Evolutionary conservation across 2,329 filamentous ascomycete species (phyloP), one percentile per base, ranked within the genome.

Genomic region (Phoma sp.): DNA sequence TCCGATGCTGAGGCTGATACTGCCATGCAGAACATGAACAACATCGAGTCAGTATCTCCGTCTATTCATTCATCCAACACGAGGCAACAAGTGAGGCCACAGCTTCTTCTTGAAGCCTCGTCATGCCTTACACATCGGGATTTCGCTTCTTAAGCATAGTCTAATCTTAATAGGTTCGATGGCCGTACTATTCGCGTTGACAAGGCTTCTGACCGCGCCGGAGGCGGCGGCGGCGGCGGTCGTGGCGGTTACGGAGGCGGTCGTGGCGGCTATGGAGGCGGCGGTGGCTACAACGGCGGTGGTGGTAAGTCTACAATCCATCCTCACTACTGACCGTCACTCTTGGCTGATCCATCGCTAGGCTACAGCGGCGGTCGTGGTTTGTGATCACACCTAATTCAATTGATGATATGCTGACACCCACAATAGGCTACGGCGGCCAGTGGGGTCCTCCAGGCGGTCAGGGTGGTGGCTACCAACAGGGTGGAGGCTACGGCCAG

Each of bases 141-240:
- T 18, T 14, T 11, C 4, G 18, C 13, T 5, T 13, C 10, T 7
- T 9, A 39, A 6, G 25, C 33, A 44, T 10, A 11, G 45, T 43
- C 62, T 71, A 38, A 73, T 52, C 13, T 22, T 29, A 50, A 46
- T 64, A 96, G 93, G 69, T 96, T 98, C 77, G 93, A 98, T 77
- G 93, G 93, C 62, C 91, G 93, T 67, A 87, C 86, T 62, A 97
- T 99, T 75, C 92, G 93, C 66, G 93, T 99, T 62, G 93, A 98
- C 80, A 96, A 93, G 78, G 95, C 93, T 58, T 93, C 91, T 54
- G 93, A 97, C 77, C 83, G 83, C 47, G 83, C 86, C 47, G 80
- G 81, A 46, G 81, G 83, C 47, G 80, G 82, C 32, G 74, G 75
- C 45, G 66, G 71, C 13, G 71, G 74, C 14, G 71, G 74, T 18